Conservation (phyloP, 768 basidiomycete species). For the Fomitopsis serialis region DNA sequence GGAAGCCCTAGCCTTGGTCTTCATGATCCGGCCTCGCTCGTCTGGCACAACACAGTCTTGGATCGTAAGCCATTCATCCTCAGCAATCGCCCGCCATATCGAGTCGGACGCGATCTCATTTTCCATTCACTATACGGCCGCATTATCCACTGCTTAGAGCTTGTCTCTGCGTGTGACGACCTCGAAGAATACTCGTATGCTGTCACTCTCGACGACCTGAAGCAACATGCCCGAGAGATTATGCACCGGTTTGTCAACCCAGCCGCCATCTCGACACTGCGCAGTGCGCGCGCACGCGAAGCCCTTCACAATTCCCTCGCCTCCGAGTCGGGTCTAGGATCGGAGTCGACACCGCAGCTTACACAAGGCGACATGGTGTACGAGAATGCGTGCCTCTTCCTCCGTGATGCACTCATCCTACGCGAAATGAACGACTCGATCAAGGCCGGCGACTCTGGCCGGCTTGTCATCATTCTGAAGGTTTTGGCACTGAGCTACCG, state of each 20-base stretch:
- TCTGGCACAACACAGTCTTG: constrained; percentile 31
- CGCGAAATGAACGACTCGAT: constrained; percentile 26
- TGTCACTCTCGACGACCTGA: constrained; percentile 11
- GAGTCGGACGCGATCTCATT: constrained; percentile 25
- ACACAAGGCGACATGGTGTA: constrained; percentile 3
- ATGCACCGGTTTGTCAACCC: too few species aligned
- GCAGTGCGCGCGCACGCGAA: too few species aligned
- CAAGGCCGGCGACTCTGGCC: constrained; percentile 25
- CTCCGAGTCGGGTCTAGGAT: not conserved
- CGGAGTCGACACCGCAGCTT: not conserved
- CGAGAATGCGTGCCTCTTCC: constrained; percentile 21
- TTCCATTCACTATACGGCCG: constrained; percentile 25
- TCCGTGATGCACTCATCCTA: constrained; percentile 5
- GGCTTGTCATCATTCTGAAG: constrained; percentile 23
- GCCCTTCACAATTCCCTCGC: too few species aligned
- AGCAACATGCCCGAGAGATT: too few species aligned
- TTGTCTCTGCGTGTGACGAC: constrained; percentile 10
- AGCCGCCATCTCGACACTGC: too few species aligned
- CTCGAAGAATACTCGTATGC: constrained; percentile 17
- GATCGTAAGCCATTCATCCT: constrained; percentile 30
- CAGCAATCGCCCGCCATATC: constrained; percentile 29
- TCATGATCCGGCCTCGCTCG: constrained; percentile 30
- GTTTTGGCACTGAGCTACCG: constrained; percentile 24
- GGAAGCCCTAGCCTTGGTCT: constrained; percentile 26
- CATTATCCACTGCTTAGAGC: constrained; percentile 21